Percentiles rank a stretch among this genome's conserved stretches.
Conservation (phyloP, 2,329 filamentous ascomycete genomes). For the Penicillium vulpinum region DNA sequence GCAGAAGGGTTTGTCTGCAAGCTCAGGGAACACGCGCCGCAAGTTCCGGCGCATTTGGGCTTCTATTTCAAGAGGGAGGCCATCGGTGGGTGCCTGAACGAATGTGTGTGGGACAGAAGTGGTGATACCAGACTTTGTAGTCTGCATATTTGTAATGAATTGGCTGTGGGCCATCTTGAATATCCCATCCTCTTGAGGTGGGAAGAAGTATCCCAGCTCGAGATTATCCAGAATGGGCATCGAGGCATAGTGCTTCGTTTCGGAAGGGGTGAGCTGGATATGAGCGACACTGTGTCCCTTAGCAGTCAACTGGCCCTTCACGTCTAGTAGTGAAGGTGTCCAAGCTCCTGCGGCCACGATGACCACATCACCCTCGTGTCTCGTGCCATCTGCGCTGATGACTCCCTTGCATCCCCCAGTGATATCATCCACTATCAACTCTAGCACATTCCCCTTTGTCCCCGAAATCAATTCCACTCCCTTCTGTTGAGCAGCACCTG, state of each 20-base stretch:
- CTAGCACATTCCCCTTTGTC: slow-evolving; percentile 7
- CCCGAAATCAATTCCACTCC: slow-evolving; percentile 23
- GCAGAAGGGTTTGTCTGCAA: slow-evolving; percentile 12
- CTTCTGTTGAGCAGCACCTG: slow-evolving; percentile 14
- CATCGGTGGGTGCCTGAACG: slow-evolving; percentile 8
- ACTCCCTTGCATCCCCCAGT: slow-evolving; percentile 12
- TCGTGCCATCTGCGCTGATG: slow-evolving; percentile 12
- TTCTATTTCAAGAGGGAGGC: slow-evolving; percentile 12
- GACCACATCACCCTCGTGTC: slow-evolving; percentile 17
- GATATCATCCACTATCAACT: slow-evolving; percentile 10
- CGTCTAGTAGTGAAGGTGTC: slow-evolving; percentile 16
- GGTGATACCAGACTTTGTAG: slow-evolving; percentile 1
- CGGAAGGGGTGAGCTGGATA: slow-evolving; percentile 18
- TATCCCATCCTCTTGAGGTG: slow-evolving; percentile 11
- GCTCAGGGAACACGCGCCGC: slow-evolving; percentile 8
- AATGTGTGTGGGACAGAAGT: slow-evolving; percentile 12
- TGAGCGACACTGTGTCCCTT: slow-evolving; percentile 19
- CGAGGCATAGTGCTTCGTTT: slow-evolving; percentile 13
- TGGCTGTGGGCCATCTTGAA: slow-evolving; percentile 13
- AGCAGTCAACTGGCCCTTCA: slow-evolving; percentile 18
- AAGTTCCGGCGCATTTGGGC: slow-evolving; percentile 9
- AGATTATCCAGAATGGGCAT: slow-evolving; percentile 21
- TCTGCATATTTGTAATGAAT: slow-evolving; percentile 13
- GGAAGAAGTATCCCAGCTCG: slow-evolving; percentile 17
- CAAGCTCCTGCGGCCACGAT: slow-evolving; percentile 20